Evolutionary conservation across 352 stramenopile species (phyloP), one percentile per base, ranked within the genome.

Genomic region (Phytophthora foliorum): DNA sequence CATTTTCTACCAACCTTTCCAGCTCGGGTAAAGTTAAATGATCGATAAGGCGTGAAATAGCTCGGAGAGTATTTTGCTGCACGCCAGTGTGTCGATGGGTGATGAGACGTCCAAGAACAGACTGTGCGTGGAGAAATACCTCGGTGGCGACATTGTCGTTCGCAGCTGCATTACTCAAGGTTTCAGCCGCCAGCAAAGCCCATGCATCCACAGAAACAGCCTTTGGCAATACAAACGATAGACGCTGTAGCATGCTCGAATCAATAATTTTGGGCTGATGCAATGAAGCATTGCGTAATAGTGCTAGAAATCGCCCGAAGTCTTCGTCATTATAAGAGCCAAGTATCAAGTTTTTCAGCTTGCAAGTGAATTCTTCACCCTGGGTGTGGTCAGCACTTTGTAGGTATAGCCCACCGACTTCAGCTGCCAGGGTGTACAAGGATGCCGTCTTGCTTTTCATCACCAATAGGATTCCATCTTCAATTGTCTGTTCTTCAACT

Each of bases 161-260:
- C 57, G 69, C 74, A 11, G 71, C 68, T n/a, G 82, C 84, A 60
- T 80, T 78, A 25, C 64, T 34, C 25, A 92, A 39, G 3, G 57
- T 76, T 41, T 92, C 82, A 22, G 72, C 71, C 7, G 82, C 82
- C 39, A 81, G 63, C 25, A 84, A 65, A 48, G 82, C 80, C 86
- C 86, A 92, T 5, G 72, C 54, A 66, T 92, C 84, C 16, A 92
- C 75, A 5, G 67, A 57, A 39, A 90, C 51, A 48, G 85, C 78
- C 21, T 82, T 87, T 13, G 84, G 82, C 0, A 95, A 58, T 10
- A 93, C 77, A 21, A 88, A 92, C 4, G 81, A 81, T 19, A 95
- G 22, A 2, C 85, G 81, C 39, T 93, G 75, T 13, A 95, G 69
- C 86, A 93, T 93, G n/a, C 80, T 69, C 3, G 74, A 76, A 44